phyloP scores from a whole-genome alignment of 441 rosid genomes.

The Populus hybrid region DNA sequence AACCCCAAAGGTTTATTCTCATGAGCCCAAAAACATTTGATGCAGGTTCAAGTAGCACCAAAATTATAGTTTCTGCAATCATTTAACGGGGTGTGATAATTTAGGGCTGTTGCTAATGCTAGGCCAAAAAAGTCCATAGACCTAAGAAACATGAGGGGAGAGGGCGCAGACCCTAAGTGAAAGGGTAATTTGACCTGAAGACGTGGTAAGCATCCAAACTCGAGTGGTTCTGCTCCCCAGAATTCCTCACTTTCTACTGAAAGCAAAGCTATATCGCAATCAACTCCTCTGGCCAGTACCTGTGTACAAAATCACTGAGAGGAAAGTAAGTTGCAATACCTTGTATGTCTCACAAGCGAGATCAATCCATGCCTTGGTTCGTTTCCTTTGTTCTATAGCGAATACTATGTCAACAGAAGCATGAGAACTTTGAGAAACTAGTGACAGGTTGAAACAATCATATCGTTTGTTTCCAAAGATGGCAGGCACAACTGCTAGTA shows the following conservation, averaged over 20 bases:
- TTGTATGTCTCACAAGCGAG: neutral
- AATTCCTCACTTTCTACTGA: constrained; percentile 84
- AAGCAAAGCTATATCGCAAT: constrained; percentile 94
- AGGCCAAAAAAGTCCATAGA: neutral
- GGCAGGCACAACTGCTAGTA: neutral
- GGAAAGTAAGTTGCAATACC: constrained; percentile 25
- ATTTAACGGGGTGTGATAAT: neutral
- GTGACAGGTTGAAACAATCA: neutral
- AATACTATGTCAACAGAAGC: neutral
- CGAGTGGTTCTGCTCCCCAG: constrained; percentile 78
- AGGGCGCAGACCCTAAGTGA: constrained; percentile 1
- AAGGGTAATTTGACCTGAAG: constrained; percentile 58
- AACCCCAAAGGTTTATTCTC: neutral
- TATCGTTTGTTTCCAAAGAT: neutral
- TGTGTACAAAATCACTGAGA: constrained; percentile 31
- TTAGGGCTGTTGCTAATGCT: neutral
- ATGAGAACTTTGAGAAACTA: neutral
- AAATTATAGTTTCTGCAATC: neutral
- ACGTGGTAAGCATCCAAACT: constrained; percentile 68
- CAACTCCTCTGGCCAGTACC: constrained; percentile 93
- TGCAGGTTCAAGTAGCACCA: neutral
- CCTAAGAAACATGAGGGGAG: neutral
- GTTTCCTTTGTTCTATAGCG: neutral
- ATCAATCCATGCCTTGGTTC: neutral
- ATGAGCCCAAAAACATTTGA: neutral